Conservation (phyloP, 345 rosid species). For the Camelina hispida region DNA sequence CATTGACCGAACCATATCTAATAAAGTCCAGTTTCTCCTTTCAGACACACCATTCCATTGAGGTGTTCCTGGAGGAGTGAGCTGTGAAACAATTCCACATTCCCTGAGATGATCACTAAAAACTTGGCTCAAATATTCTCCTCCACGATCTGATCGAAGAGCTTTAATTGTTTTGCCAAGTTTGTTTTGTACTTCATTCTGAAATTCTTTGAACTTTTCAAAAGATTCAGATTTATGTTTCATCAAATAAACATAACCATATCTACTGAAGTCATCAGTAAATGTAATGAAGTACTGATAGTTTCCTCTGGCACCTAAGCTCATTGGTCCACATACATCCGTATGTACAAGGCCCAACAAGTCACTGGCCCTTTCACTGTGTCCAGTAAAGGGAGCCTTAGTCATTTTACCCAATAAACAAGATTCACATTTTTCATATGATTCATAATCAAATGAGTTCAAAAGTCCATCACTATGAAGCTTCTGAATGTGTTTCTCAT, state of each 20-base stretch:
- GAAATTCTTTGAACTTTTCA: no score
- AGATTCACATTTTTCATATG: neutral
- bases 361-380: neutral
- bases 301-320: no score
- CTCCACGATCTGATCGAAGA: neutral
- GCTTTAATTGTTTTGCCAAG: neutral
- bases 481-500: neutral
- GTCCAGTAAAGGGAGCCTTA: neutral
- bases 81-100: neutral
- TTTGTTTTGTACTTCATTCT: neutral
- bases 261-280: no score
- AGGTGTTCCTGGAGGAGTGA: neutral
- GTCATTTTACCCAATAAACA: neutral
- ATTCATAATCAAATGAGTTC: neutral
- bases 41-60: constrained; percentile 19
- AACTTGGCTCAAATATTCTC: neutral
- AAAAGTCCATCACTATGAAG: neutral
- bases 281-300: no score
- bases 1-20: neutral
- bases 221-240: no score
- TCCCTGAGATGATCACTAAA: neutral
- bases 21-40: neutral
- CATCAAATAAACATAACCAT: no score
- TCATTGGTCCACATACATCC: no score
- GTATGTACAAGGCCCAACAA: neutral